These are phyloP conservation scores for Aurifilum marmelostoma DNA, from an alignment of 2,329 filamentous ascomycete genomes.

Conservation along the genomic window DNA sequence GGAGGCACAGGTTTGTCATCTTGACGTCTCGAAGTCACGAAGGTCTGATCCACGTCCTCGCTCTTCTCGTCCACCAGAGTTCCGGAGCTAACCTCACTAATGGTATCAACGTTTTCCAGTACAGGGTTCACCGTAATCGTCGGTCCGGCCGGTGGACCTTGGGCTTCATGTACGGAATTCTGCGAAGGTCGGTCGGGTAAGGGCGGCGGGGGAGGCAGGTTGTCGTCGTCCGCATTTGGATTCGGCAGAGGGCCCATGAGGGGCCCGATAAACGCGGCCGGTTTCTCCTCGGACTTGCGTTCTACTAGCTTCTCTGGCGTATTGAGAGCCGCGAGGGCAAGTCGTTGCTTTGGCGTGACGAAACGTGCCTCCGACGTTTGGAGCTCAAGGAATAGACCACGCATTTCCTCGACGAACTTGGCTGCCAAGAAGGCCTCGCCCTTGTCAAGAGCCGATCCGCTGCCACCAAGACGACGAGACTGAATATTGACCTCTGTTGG, in stretches of 20 bases:
- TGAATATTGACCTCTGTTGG: slow-evolving; percentile 65
- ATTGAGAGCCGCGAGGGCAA: slow-evolving; percentile 77
- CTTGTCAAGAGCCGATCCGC: slow-evolving; percentile 49
- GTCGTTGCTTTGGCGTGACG: slow-evolving; percentile 72
- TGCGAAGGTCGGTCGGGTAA: slow-evolving; percentile 54
- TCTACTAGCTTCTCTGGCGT: slow-evolving; percentile 35
- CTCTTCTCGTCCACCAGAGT: slow-evolving; percentile 54
- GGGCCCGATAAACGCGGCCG: slow-evolving; percentile 26
- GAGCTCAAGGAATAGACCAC: slow-evolving; percentile 70
- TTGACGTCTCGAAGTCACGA: slow-evolving; percentile 35
- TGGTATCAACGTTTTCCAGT: slow-evolving; percentile 43
- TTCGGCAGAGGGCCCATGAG: slow-evolving; percentile 8
- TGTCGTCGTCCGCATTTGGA: slow-evolving; percentile 10
- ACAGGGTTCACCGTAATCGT: slow-evolving; percentile 34
- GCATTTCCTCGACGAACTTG: slow-evolving; percentile 75
- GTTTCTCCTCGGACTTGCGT: slow-evolving; percentile 25
- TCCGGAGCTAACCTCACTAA: slow-evolving; percentile 54
- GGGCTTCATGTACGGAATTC: slow-evolving; percentile 37
- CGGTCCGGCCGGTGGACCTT: slow-evolving; percentile 16
- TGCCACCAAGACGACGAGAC: slow-evolving; percentile 74
- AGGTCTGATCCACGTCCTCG: slow-evolving; percentile 41
- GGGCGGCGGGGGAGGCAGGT: slow-evolving; percentile 46
- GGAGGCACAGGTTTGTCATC: slow-evolving; percentile 20
- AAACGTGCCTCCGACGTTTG: slow-evolving; percentile 63
- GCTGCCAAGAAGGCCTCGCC: slow-evolving; percentile 44